phyloP scores from a whole-genome alignment of 805 yeast genomes.

The Cyberlindnera xylosilytica region DNA sequence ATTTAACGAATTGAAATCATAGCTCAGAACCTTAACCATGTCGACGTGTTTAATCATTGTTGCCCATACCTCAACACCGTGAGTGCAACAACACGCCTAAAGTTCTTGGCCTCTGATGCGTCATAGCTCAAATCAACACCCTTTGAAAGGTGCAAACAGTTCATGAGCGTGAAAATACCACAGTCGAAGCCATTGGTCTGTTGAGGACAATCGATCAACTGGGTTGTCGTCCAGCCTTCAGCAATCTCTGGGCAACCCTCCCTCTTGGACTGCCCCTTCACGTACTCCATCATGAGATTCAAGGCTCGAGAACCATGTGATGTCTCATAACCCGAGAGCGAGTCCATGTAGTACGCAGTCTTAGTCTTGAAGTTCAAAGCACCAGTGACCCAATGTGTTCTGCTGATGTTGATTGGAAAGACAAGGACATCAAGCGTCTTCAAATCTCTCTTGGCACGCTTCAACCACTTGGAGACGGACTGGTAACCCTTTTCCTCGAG shows the following conservation, averaged over 20 bases:
- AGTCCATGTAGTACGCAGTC: slow-evolving; percentile 72
- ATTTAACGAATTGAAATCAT: no score
- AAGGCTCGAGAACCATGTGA: slow-evolving; percentile 38
- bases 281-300: slow-evolving; percentile 52
- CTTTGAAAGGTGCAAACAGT: slow-evolving; percentile 58
- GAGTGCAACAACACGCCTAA: slow-evolving; percentile 49
- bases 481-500: slow-evolving; percentile 69
- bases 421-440: slow-evolving; percentile 61
- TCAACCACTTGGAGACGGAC: slow-evolving; percentile 85
- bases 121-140: slow-evolving; percentile 48
- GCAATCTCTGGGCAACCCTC: slow-evolving; percentile 32
- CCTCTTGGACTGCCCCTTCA: slow-evolving; percentile 64
- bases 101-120: slow-evolving; percentile 63
- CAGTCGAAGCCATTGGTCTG: slow-evolving; percentile 92
- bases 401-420: slow-evolving; percentile 80
- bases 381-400: slow-evolving; percentile 91
- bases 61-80: slow-evolving; percentile 14
- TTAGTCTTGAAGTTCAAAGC: slow-evolving; percentile 61
- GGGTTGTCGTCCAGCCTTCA: slow-evolving; percentile 30
- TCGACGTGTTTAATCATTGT: not conserved
- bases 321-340: slow-evolving; percentile 48
- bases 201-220: slow-evolving; percentile 58
- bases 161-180: slow-evolving; percentile 89
- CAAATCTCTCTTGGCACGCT: slow-evolving; percentile 66
- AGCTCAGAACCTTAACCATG: no score